Conservation (phyloP, 73 alveolate species). For the Tetrahymena malaccensis region DNA sequence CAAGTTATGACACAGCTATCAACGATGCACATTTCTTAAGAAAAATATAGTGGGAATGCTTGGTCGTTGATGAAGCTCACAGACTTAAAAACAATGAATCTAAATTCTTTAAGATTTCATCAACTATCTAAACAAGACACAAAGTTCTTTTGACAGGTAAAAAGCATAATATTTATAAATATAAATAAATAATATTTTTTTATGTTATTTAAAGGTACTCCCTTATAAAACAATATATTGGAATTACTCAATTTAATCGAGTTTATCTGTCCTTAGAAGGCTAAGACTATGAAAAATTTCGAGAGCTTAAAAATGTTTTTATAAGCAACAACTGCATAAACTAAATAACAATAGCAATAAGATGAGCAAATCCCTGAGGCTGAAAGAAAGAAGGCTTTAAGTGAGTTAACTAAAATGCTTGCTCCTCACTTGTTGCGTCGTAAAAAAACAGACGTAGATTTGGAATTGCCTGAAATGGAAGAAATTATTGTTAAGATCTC, state of each 20-base stretch:
- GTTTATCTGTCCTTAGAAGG: conserved; percentile 73
- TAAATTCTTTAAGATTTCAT: conserved; percentile 55
- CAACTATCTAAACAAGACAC: conserved; percentile 59
- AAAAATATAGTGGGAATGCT: conserved; percentile 67
- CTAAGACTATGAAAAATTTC: conserved; percentile 31
- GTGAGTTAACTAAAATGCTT: conserved; percentile 66
- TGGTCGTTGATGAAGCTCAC: conserved; percentile 94
- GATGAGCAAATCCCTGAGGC: conserved; percentile 30
- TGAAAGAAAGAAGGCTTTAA: conserved; percentile 44
- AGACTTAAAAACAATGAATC: conserved; percentile 84
- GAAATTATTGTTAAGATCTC: conserved; percentile 81
- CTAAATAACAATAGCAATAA: neutral
- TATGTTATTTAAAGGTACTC: conserved; percentile 53
- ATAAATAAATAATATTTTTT: neutral
- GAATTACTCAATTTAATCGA: conserved; percentile 80
- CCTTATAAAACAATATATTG: conserved; percentile 82
- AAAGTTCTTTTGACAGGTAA: conserved; percentile 84
- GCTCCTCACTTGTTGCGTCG: conserved; percentile 90
- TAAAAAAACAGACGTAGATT: conserved; percentile 81
- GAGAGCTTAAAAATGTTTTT: conserved; percentile 26
- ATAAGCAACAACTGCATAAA: conserved; percentile 38
- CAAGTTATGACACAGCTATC: conserved; percentile 80
- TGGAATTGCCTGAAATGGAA: conserved; percentile 85
- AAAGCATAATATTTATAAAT: neutral
- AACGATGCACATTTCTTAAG: conserved; percentile 60